Evolutionary conservation across 176 grass and related monocot genomes (phyloP), one percentile per base, ranked within the genome.

Genomic region (Secale cereale): DNA sequence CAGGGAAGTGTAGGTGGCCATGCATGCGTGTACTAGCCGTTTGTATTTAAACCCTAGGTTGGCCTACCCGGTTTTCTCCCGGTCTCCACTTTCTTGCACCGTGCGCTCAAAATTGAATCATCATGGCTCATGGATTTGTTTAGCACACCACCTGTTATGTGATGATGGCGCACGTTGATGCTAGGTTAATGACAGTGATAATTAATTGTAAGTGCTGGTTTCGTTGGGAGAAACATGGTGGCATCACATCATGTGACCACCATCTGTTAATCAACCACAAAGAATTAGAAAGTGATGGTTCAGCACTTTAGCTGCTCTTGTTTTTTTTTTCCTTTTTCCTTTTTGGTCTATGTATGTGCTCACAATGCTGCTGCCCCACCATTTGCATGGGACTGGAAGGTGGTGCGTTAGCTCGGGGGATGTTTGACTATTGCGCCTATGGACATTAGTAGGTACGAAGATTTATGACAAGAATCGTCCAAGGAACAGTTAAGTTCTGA

Each of bases 1-100:
- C 41, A 81, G 69, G 39, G 60, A 45, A 57, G 83, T 78, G 82
- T 37, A 50, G 52, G 39, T 76, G 45, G 40, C 43, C 41, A 75
- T 50, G 71, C 43, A 45, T 16, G 71, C 63, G 32, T 70, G 74
- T 88, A 87, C 85, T 77, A 84, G 70, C 77, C 85, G 85, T 91
- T 91, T 32, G 27, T 91, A 85, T 91, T 87, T 81, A 86, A 81
- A 68, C 43, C 41, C 28, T 52, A 50, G 16, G 1, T 1, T 31
- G 45, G 45, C 29, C 52, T 64, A 13, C 74, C 72, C 33, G 28
- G 27, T 29, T 56, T 32, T 50, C 54, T 64, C 72, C 48, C 19
- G 26, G 26, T 68, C 60, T 29, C 71, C 15, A 75, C 11, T 43
- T 82, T 17, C 15, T 25, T 29, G 23, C 40, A 56, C 79, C 59